A percentile compares a stretch with the other conserved stretches of the same genome.
phyloP scores from a whole-genome alignment of 257 asterid species.

The Anisodus acutangulus region DNA sequence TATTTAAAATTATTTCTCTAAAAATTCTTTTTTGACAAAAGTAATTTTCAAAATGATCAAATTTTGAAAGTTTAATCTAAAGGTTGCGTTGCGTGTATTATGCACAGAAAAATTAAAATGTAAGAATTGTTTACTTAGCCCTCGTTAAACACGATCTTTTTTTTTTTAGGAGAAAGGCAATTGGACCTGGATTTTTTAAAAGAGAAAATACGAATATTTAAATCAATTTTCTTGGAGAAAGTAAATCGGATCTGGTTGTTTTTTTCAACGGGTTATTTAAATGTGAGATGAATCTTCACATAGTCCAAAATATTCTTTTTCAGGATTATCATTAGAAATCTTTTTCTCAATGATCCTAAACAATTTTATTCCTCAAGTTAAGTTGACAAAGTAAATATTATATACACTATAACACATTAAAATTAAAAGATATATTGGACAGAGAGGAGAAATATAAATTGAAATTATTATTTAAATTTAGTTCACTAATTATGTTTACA shows the following conservation, averaged over 20 bases:
- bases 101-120: no score
- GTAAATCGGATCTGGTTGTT: slow-evolving; percentile 9
- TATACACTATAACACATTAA: no score
- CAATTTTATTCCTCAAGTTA: neutral
- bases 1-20: neutral
- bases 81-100: no score
- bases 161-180: neutral
- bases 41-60: neutral
- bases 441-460: no score
- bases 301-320: neutral
- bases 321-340: neutral
- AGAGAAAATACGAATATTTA: neutral
- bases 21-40: neutral
- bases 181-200: neutral
- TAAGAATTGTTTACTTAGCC: no score
- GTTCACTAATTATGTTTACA: no score
- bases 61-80: neutral
- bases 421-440: no score
- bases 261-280: neutral
- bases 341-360: neutral
- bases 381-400: neutral
- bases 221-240: neutral
- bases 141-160: no score
- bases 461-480: no score
- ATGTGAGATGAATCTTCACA: neutral